Base-by-base conservation (phyloP, 148 eudicot species). In the Amaranthus hypochondriacus region DNA sequence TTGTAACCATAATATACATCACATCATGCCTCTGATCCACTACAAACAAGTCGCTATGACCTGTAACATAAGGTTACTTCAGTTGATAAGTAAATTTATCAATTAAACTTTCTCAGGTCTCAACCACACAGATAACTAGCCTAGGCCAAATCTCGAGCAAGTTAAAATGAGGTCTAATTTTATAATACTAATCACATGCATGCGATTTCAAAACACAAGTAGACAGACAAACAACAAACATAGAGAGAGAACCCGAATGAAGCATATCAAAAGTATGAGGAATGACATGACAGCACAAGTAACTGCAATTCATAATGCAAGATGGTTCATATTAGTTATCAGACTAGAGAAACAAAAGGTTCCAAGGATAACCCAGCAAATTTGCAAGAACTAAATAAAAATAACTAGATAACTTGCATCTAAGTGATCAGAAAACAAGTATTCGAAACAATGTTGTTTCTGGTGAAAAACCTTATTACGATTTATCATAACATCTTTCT, bases 401-500 rank as follows among this genome's bases (percentile, higher is more conserved):
- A 48, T 5, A 56, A 56, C 39, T 10, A 11, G 39, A 42, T 12
- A 50, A 71, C 48, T 57, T 72, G 76, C 66, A 61, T 12, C 21
- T 9, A 64, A 21, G 50, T 42, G 0, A 12, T 63, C 14, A 51
- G 10, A 50, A 13, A 15, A 18, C 52, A 74, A 47, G 15, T 44
- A 60, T 28, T 43, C 69, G 15, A 56, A 69, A 49, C 62, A 68
- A 49, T 15, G 7, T 55, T 56, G 60, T 72, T 43, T 67, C 54
- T 48, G 65, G 6, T 68, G 54, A 55, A 61, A 75, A 9, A 95
- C 99, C 99, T 95, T 95, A 80, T 95, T 95, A 57, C 99, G 99
- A 56, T 85, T 89, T 80, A 95, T 59, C 99, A 95, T 95, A 69
- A 86, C 80, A 57, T 92, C 83, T 81, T 92, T 95, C 66, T 95